Base-by-base conservation (phyloP, 768 basidiomycete genomes). In the Trametes villosa region DNA sequence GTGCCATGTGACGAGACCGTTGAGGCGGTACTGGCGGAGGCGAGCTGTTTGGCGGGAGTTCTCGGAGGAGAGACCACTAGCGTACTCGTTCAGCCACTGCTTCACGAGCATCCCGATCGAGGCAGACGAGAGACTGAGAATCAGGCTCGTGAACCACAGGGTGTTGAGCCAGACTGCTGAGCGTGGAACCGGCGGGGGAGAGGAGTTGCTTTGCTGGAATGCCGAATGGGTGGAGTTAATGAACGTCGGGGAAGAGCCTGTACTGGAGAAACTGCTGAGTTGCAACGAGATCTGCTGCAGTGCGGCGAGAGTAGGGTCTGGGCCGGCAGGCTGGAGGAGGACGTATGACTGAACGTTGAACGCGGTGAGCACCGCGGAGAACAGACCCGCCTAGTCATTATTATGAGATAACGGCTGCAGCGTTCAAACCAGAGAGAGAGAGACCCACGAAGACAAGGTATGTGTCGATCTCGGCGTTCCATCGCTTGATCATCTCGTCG, bases 81-180 rank as follows among this genome's bases (percentile, higher is more conserved):
- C n/a, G 31, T 20, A 40, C 41, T 57, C 36, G 30, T 49, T 22
- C 5, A 57, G 31, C 56, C 56, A 57, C 24, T 57, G 56, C 46
- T 49, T 57, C 1, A 40, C 33, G 20, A 57, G 18, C 20, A 57
- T 49, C 8, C 45, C 46, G 8, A 57, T 15, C 12, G 38, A 47
- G 5, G 56, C 45, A 7, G 56, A 38, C 4, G 46, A 47, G 12
- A 57, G 33, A 17, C 31, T 40, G 31, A 48, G 46, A 18, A 57
- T 22, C n/a, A 57, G 47, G 34, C 56, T 57, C 6, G 56, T n/a
- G 33, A 57, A 57, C 56, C 56, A 57, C n/a, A 57, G 29, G 24
- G 29, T 46, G 38, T 57, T 57, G 36, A 57, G 6, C 26, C 29
- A 27, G 8, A 53, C n/a, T 2, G 38, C 18, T 18, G 13, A 8